Evolutionary conservation across 1,139 yeast genomes (phyloP).

Genomic region (Magnusiomyces tetraspermus): DNA sequence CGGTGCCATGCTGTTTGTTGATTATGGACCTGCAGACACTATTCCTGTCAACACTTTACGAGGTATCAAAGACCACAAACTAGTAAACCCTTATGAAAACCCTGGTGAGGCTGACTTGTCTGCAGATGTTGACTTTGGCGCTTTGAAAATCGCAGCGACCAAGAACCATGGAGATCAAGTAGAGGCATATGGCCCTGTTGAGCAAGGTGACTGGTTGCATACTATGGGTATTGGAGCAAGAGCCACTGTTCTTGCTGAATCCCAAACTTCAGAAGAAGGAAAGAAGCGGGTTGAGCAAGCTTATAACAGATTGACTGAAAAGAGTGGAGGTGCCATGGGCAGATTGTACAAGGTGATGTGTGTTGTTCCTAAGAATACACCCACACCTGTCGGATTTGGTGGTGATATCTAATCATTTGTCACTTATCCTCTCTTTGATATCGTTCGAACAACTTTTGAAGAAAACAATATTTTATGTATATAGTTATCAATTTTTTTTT

Average conservation of each 20-base stretch:
- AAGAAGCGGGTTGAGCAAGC: conserved; percentile 42
- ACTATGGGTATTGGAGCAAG: conserved; percentile 69
- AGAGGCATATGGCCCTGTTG: conserved; percentile 47
- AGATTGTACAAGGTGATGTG: conserved; percentile 65
- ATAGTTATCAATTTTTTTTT: too few species aligned
- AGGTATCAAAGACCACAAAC: conserved; percentile 63
- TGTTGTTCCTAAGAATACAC: conserved; percentile 42
- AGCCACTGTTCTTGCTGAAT: conserved; percentile 36
- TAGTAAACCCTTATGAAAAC: conserved; percentile 63
- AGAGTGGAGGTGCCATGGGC: conserved; percentile 63
- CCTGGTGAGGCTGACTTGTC: conserved; percentile 82
- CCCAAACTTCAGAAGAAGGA: conserved; percentile 28
- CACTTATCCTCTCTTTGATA: too few species aligned
- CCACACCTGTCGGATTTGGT: conserved; percentile 39
- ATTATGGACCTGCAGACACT: conserved; percentile 58
- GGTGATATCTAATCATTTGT: conserved; percentile 27
- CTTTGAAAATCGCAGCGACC: conserved; percentile 37
- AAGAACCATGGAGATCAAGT: conserved; percentile 24
- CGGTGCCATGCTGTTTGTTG: conserved; percentile 69
- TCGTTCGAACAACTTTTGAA: too few species aligned
- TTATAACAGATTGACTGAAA: conserved; percentile 56
- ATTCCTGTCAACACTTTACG: conserved; percentile 64
- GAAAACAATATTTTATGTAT: too few species aligned
- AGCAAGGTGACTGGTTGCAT: conserved; percentile 77
- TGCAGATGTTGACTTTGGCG: conserved; percentile 72